Base-by-base conservation (phyloP, 2,329 filamentous ascomycete genomes). In the Fonsecaea erecta region DNA sequence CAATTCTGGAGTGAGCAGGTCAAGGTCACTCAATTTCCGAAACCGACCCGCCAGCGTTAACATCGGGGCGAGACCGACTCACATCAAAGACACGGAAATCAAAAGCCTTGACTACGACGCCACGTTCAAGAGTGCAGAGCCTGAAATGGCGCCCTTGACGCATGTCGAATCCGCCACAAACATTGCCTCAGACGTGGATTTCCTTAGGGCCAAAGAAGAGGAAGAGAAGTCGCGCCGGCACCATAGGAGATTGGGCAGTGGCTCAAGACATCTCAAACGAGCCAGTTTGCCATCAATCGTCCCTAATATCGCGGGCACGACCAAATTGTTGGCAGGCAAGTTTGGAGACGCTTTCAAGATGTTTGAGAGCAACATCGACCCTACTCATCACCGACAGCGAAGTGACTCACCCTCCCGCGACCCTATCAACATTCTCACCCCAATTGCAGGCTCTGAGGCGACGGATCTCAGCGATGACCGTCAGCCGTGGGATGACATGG, bases 321-420 rank as follows among this genome's bases (percentile, higher is more conserved):
- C 95, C 77, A 91, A 87, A 63, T 87, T 96, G 40, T 82, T 97
- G n/a, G 89, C 88, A 4, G 91, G 93, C 26, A 92, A 90, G 71
- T 97, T 98, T 75, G 92, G 93, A 0, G 93, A 97, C 73, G 93
- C 94, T 2, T 97, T 98, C 79, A 92, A 94, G 74, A 86, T 90
- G 5, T 98, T 98, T 71, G 95, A 99, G 76, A 83, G 81, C 26
- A 67, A 70, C n/a, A 67, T 68, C n/a, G 68, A 71, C 14, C 70
- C 68, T 4, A 48, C 55, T 21, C 53, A 59, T 12, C 30, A 52
- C 32, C 71, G 48, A 74, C 71, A 70, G 35, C 68, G 83, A 78
- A 69, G 83, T 74, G 66, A 82, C 76, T 77, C 83, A 77, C 71
- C 78, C 1, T 70, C 75, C 7, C 73, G 75, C 24, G 80, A 82